Base-by-base conservation (phyloP, 257 asterid genomes). In the Rubia yunnanensis region DNA sequence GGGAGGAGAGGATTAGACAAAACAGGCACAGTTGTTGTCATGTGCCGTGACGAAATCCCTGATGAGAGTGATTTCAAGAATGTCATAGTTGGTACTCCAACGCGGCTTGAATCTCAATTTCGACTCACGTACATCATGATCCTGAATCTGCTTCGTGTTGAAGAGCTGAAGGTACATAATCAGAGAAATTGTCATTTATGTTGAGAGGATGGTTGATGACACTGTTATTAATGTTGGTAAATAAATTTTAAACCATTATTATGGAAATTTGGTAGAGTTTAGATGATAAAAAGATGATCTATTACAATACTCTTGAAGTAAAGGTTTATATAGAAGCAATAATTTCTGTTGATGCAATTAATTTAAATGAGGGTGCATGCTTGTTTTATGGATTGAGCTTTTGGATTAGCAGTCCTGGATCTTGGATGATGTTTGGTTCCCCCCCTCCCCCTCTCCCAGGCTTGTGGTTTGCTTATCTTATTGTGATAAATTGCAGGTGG, bases 1-100 rank as follows among this genome's bases (percentile, higher is more conserved):
- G 99, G 99, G 72, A 77, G 99, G 85, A 86, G 99, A 85, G 99
- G 99, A 68, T 89, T 94, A 64, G 99, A 94, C 82, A 89, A 89
- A 78, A 94, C 81, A 67, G 99, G 99, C 69, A 87, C 97, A 44
- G 97, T 94, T 57, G 79, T 86, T 74, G 83, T 94, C 67, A 82
- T 94, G 79, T 94, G 99, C 77, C 96, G 96, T 73, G 97, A 89
- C 66, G 99, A 86, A 63, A 82, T 94, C 63, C 97, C 96, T 57
- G 94, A 83, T 18, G 99, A 92, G 80, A 75, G 61, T 52, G 95
- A 84, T 82, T 81, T 94, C 72, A 77, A 79, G 74, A 79, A 78
- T 67, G 92, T 94, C 59, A 83, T 94, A 74, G 92, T 94, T 82
- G 99, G 97, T 61, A 88, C 83, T 69, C 94, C 92, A 57, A 94